Conservation (phyloP, 345 rosid genomes). For the Eucalyptus marginata region DNA sequence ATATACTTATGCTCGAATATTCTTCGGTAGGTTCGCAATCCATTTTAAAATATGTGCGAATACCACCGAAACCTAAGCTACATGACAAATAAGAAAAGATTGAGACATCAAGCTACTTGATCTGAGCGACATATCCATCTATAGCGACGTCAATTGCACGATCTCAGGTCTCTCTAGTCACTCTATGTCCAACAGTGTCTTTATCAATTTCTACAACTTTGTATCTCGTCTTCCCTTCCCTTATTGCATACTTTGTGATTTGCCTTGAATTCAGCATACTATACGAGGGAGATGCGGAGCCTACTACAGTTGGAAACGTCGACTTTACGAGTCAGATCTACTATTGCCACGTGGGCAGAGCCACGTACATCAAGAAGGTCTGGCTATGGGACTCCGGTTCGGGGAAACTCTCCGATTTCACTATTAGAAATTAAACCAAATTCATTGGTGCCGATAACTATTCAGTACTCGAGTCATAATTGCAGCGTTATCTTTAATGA, state of each 20-base stretch:
- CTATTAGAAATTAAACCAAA: too few species aligned
- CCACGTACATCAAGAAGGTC: not conserved
- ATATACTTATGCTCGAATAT: not conserved
- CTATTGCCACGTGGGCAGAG: conserved; percentile 4
- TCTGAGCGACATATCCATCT: not conserved
- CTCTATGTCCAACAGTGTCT: not conserved
- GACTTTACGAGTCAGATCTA: not conserved
- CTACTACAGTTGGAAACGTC: not conserved
- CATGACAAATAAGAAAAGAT: not conserved
- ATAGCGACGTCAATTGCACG: not conserved
- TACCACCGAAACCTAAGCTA: not conserved
- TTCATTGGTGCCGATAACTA: too few species aligned
- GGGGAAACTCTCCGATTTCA: conserved; percentile 7
- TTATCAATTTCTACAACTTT: not conserved
- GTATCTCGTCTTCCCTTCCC: not conserved
- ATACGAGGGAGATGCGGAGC: conserved; percentile 10
- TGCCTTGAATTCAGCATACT: not conserved
- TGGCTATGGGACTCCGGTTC: conserved; percentile 6
- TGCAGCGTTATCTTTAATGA: too few species aligned
- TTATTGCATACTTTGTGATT: not conserved
- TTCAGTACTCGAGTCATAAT: too few species aligned
- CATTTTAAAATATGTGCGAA: not conserved
- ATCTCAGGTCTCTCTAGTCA: not conserved
- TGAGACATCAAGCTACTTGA: not conserved
- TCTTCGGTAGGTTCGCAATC: not conserved